These are phyloP conservation scores for Hygrocybe coccinea DNA, from an alignment of 768 basidiomycete species.

Conservation along the genomic window DNA sequence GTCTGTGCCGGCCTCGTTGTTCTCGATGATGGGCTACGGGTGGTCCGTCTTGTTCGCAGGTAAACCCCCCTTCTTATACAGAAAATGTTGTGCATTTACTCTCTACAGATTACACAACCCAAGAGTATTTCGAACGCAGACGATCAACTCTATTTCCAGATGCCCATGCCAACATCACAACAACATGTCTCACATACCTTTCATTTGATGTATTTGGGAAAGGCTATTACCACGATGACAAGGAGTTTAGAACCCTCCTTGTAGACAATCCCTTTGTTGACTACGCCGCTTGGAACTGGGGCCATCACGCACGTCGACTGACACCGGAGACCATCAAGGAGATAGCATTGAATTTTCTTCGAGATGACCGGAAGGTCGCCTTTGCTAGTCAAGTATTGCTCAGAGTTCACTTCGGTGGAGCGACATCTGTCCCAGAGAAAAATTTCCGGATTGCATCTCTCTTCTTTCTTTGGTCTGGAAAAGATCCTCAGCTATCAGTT, in stretches of 20 bases:
- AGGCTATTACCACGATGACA: not conserved
- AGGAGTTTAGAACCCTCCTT: not conserved
- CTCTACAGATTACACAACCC: constrained; percentile 6
- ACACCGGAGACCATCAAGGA: not conserved
- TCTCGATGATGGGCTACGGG: not conserved
- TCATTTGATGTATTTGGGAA: not conserved
- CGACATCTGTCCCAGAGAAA: not conserved
- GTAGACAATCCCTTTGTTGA: not conserved
- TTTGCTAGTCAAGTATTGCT: not conserved
- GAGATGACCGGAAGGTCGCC: not conserved
- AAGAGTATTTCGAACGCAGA: constrained; percentile 5
- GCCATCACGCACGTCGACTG: constrained; percentile 9
- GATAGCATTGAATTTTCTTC: not conserved
- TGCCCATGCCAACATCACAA: not conserved
- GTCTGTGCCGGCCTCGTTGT: constrained; percentile 9
- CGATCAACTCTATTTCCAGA: not conserved
- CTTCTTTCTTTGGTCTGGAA: constrained; percentile 4
- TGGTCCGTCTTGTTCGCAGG: constrained; percentile 8
- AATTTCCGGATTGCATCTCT: constrained; percentile 4
- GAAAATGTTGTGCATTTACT: not conserved
- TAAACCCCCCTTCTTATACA: not conserved
- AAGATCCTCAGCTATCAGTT: not conserved
- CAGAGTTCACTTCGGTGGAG: not conserved
- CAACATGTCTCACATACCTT: not conserved
- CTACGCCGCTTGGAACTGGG: constrained; percentile 9